Conservation (phyloP, 2,329 filamentous ascomycete genomes). For the Pyrenophora tritici-repentis region DNA sequence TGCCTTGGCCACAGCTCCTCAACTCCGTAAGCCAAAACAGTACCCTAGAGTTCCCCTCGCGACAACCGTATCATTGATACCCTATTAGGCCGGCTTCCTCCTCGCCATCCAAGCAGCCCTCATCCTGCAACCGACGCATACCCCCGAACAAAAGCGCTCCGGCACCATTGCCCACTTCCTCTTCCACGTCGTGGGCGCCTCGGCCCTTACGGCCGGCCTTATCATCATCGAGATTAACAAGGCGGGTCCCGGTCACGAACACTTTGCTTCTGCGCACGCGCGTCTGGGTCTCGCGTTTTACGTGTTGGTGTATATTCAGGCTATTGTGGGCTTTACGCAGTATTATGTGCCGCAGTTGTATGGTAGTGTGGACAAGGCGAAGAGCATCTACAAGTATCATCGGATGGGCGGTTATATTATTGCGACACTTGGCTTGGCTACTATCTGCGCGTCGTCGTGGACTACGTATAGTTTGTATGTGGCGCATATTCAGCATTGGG, state of each 20-base stretch:
- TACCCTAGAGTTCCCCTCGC: conserved; percentile 12
- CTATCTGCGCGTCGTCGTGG: conserved; percentile 73
- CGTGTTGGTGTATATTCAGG: conserved; percentile 72
- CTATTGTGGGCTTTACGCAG: conserved; percentile 79
- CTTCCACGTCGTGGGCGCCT: conserved; percentile 69
- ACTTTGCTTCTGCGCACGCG: conserved; percentile 82
- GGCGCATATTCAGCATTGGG: conserved; percentile 77
- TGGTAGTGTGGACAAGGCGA: conserved; percentile 78
- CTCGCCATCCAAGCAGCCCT: conserved; percentile 80
- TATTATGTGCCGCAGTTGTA: conserved; percentile 77
- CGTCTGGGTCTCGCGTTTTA: conserved; percentile 81
- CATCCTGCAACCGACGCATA: conserved; percentile 84
- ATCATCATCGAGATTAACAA: conserved; percentile 86
- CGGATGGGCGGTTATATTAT: conserved; percentile 76
- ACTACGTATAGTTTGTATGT: conserved; percentile 74
- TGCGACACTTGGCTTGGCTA: conserved; percentile 71
- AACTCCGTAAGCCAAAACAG: conserved; percentile 51
- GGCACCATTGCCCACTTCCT: conserved; percentile 69
- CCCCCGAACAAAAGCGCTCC: conserved; percentile 70
- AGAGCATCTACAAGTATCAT: conserved; percentile 89
- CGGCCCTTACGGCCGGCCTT: conserved; percentile 67
- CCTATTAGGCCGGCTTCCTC: conserved; percentile 65
- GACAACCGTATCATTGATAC: conserved; percentile 23
- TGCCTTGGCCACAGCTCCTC: conserved; percentile 49
- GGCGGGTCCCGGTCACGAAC: conserved; percentile 64